Percentiles rank a stretch among this genome's conserved stretches.
Evolutionary conservation across 768 basidiomycete genomes (phyloP).

Genomic region (Trametes coccinea): DNA sequence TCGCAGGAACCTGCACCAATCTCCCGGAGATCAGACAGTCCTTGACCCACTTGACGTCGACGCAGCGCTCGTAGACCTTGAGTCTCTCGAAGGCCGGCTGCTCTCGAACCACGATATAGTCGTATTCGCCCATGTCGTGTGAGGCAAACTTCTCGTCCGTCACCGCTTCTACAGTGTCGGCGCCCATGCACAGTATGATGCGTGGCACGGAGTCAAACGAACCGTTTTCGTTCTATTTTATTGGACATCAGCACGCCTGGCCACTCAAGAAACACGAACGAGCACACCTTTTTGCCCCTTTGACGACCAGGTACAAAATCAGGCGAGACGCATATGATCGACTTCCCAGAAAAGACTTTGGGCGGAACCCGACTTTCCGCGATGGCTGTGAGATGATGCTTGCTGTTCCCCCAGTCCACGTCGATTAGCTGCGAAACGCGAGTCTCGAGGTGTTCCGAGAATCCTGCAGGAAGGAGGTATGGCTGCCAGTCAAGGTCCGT

Average conservation of each 20-base stretch:
- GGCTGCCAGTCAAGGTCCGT: slow-evolving; percentile 55
- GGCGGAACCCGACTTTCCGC: slow-evolving; percentile 55
- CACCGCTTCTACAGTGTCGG: slow-evolving; percentile 66
- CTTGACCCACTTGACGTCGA: slow-evolving; percentile 74
- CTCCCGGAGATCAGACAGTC: slow-evolving; percentile 70
- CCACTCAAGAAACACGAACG: no score
- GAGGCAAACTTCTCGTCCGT: slow-evolving; percentile 47
- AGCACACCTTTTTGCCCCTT: slow-evolving; percentile 33
- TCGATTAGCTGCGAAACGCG: slow-evolving; percentile 51
- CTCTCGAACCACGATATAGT: slow-evolving; percentile 66
- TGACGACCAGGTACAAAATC: slow-evolving; percentile 43
- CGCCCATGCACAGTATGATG: slow-evolving; percentile 80
- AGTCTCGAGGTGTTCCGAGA: slow-evolving; percentile 40
- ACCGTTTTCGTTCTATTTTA: slow-evolving; percentile 1
- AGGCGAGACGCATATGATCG: slow-evolving; percentile 60
- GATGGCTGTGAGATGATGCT: slow-evolving; percentile 58
- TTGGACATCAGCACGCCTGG: background rate
- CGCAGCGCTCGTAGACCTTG: slow-evolving; percentile 34
- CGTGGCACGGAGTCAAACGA: slow-evolving; percentile 48
- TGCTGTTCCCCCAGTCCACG: slow-evolving; percentile 48
- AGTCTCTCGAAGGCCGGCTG: slow-evolving; percentile 33
- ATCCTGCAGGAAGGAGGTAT: slow-evolving; percentile 58
- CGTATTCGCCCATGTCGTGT: slow-evolving; percentile 41
- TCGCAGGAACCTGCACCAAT: slow-evolving; percentile 32
- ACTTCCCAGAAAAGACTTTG: slow-evolving; percentile 56